Evolutionary conservation across 192 early-diverging fungal genomes (phyloP).

Genomic region (Haplosporangium gracile): DNA sequence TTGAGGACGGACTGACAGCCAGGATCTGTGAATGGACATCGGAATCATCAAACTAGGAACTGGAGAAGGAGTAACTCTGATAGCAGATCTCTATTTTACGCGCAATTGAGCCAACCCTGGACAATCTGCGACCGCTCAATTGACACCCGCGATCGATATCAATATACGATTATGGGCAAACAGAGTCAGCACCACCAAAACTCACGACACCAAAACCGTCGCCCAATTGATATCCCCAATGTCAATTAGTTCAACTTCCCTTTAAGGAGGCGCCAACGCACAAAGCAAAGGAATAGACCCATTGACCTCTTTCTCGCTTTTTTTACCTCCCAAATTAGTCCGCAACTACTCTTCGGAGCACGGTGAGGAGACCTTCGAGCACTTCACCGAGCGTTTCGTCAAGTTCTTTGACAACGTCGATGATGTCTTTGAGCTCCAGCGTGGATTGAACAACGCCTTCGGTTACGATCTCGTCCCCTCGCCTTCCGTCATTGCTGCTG

Average conservation of each 20-base stretch:
- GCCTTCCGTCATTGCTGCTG: constrained; percentile 88
- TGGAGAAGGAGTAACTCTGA: background rate
- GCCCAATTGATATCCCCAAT: background rate
- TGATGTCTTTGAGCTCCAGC: constrained; percentile 98
- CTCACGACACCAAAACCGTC: background rate
- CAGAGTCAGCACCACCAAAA: background rate
- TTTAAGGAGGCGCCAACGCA: background rate
- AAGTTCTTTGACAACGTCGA: constrained; percentile 89
- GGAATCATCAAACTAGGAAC: background rate
- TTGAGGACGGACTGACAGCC: background rate
- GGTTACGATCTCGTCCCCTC: constrained; percentile 96
- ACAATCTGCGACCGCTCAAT: background rate
- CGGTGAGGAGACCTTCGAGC: constrained; percentile 82
- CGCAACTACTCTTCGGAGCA: constrained; percentile 67
- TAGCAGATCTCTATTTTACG: background rate
- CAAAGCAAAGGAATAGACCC: background rate
- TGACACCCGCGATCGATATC: background rate
- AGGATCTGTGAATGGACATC: background rate
- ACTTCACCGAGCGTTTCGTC: constrained; percentile 84
- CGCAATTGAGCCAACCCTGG: background rate
- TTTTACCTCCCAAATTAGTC: constrained; percentile 15
- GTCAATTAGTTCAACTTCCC: background rate
- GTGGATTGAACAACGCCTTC: constrained; percentile 98
- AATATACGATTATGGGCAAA: background rate
- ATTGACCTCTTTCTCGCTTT: background rate